Conservation (phyloP, 768 basidiomycete genomes). For the Boletales sp. region DNA sequence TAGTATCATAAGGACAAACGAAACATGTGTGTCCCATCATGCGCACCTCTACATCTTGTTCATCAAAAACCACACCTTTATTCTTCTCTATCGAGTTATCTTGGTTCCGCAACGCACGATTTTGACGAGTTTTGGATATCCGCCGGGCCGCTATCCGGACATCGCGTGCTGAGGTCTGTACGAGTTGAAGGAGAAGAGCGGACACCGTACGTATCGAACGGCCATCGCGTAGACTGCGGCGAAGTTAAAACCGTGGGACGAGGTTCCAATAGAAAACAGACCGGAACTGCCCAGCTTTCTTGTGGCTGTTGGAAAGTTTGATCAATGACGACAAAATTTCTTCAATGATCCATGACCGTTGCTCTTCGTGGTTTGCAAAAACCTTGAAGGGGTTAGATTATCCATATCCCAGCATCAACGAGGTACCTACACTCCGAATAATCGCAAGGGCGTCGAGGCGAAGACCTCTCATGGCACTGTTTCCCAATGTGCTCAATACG, state of each 20-base stretch:
- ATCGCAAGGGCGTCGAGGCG: constrained; percentile 79
- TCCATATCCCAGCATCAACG: not conserved
- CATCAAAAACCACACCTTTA: constrained; percentile 57
- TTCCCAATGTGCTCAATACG: constrained; percentile 65
- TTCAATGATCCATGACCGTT: constrained; percentile 96
- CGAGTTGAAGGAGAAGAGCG: constrained; percentile 89
- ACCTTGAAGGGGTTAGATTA: constrained; percentile 48
- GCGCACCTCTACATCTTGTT: constrained; percentile 61
- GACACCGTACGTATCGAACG: constrained; percentile 91
- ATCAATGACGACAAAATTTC: constrained; percentile 90
- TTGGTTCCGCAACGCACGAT: constrained; percentile 58
- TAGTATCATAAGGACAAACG: constrained; percentile 23
- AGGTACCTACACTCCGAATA: constrained; percentile 70
- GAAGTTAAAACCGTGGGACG: not conserved
- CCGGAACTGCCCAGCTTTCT: constrained; percentile 88
- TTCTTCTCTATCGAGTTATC: constrained; percentile 52
- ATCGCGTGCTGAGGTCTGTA: constrained; percentile 91
- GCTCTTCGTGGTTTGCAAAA: constrained; percentile 86
- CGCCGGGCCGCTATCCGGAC: constrained; percentile 66
- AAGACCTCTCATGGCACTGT: constrained; percentile 76
- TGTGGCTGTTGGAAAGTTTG: constrained; percentile 85
- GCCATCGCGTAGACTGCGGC: constrained; percentile 79
- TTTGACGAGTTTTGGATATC: constrained; percentile 60
- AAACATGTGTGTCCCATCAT: not conserved
- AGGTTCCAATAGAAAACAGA: constrained; percentile 31